Percentiles rank a stretch among this genome's conserved stretches.
Evolutionary conservation across 257 asterid genomes (phyloP).

Genomic region (Jacaranda copaia): DNA sequence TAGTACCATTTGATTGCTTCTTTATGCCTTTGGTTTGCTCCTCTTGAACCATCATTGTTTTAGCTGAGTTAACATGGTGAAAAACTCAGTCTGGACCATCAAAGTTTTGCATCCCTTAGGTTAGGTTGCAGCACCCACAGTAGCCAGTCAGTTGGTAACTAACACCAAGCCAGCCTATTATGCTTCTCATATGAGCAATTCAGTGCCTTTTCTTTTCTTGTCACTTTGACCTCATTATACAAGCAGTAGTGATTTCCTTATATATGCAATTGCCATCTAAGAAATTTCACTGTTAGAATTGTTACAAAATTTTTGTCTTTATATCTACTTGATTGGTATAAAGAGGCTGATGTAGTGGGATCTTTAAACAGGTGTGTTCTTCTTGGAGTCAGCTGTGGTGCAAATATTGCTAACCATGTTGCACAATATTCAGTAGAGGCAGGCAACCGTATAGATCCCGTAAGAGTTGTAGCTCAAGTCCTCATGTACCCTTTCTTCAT

Average conservation of each 20-base stretch:
- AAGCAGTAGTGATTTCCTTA: background rate
- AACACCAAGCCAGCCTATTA: background rate
- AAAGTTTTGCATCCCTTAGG: background rate
- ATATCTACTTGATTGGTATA: background rate
- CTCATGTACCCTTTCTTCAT: slow-evolving; percentile 87
- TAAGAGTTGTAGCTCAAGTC: slow-evolving; percentile 87
- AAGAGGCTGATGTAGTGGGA: slow-evolving; percentile 27
- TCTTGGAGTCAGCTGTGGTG: slow-evolving; percentile 90
- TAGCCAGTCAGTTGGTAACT: background rate
- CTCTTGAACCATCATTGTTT: background rate
- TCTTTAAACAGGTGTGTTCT: slow-evolving; percentile 76
- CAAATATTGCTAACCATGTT: slow-evolving; percentile 73
- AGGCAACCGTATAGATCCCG: slow-evolving; percentile 66
- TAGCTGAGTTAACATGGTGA: background rate
- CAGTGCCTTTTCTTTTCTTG: background rate
- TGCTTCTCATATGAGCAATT: slow-evolving; percentile 6
- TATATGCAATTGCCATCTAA: background rate
- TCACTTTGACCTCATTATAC: background rate
- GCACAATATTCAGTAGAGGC: slow-evolving; percentile 62
- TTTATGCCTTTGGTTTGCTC: background rate
- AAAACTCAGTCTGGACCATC: slow-evolving; percentile 6
- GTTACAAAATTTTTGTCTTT: background rate
- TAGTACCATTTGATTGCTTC: background rate
- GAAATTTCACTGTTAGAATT: background rate
- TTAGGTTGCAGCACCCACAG: background rate